phyloP scores from a whole-genome alignment of 139 green algal genomes.

The Zygnema circumcarinatum region DNA sequence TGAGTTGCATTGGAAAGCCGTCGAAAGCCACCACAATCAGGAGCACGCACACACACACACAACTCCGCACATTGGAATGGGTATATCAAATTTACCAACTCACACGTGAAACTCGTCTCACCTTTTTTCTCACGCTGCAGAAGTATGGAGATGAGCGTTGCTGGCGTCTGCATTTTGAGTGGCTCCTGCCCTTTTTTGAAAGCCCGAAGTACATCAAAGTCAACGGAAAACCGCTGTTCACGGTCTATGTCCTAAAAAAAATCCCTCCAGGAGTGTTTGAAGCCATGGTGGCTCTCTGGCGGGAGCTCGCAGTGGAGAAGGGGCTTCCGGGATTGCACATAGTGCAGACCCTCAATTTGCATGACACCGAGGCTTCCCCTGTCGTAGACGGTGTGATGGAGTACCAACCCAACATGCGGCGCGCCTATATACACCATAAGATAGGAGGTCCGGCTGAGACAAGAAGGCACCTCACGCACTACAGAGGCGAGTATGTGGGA shows the following conservation, averaged over 20 bases:
- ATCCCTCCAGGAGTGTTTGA: slow-evolving; percentile 9
- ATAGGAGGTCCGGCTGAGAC: too few species aligned
- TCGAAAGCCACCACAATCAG: too few species aligned
- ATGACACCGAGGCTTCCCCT: slow-evolving; percentile 11
- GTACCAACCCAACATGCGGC: slow-evolving; percentile 28
- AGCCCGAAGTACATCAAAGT: slow-evolving; percentile 27
- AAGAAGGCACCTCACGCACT: slow-evolving; percentile 10
- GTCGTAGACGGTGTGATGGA: slow-evolving; percentile 32
- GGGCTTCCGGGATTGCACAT: slow-evolving; percentile 30
- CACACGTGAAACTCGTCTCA: too few species aligned
- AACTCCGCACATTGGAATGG: too few species aligned
- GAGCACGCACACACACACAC: too few species aligned
- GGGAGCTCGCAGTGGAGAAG: slow-evolving; percentile 2
- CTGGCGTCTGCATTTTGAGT: slow-evolving; percentile 35
- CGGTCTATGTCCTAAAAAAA: too few species aligned
- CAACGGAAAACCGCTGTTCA: slow-evolving; percentile 20
- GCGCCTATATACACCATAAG: background rate
- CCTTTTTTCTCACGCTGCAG: too few species aligned
- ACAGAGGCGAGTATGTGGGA: slow-evolving; percentile 28
- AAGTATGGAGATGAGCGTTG: slow-evolving; percentile 36
- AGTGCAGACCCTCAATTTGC: slow-evolving; percentile 18
- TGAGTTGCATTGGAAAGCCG: too few species aligned
- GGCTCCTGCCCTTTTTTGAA: slow-evolving; percentile 24
- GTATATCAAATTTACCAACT: too few species aligned
- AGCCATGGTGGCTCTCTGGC: slow-evolving; percentile 18